phyloP scores from a whole-genome alignment of 345 rosid genomes.

The Aquilaria yunnanensis region DNA sequence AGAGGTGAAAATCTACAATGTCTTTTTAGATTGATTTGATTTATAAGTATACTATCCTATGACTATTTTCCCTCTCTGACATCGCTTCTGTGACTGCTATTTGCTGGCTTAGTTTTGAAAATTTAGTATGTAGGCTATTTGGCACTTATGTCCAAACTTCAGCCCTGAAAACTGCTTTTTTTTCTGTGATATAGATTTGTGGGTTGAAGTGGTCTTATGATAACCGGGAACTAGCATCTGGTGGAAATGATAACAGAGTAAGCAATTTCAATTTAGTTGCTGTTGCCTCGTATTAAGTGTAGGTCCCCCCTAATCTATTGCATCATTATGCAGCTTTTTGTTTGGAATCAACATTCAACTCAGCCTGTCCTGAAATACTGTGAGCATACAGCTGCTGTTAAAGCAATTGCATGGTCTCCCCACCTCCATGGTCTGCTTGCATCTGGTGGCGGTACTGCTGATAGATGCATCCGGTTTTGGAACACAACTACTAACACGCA shows the following conservation, averaged over 20 bases:
- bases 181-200: conserved; percentile 55
- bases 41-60: conserved; percentile 1
- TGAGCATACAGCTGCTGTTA: conserved; percentile 97
- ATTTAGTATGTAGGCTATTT: not conserved
- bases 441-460: conserved; percentile 99
- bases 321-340: conserved; percentile 64
- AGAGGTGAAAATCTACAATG: conserved; percentile 45
- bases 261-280: conserved; percentile 10
- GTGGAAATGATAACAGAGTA: conserved; percentile 96
- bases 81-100: not conserved
- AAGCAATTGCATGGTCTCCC: conserved; percentile 99
- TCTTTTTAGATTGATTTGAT: conserved; percentile 7
- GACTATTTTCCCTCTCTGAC: not conserved
- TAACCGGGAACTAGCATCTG: conserved; percentile 96
- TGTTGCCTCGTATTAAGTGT: not conserved
- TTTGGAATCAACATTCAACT: conserved; percentile 96
- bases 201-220: conserved; percentile 98
- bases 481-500: conserved; percentile 90
- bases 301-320: not conserved
- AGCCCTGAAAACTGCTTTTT: conserved; percentile 7
- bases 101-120: not conserved
- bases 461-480: conserved; percentile 97
- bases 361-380: conserved; percentile 86
- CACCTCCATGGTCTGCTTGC: conserved; percentile 98
- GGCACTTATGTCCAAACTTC: conserved; percentile 2